These are phyloP conservation scores for Aegilops tauschii DNA, from an alignment of 176 grass and related monocot species.

Conservation along the genomic window DNA sequence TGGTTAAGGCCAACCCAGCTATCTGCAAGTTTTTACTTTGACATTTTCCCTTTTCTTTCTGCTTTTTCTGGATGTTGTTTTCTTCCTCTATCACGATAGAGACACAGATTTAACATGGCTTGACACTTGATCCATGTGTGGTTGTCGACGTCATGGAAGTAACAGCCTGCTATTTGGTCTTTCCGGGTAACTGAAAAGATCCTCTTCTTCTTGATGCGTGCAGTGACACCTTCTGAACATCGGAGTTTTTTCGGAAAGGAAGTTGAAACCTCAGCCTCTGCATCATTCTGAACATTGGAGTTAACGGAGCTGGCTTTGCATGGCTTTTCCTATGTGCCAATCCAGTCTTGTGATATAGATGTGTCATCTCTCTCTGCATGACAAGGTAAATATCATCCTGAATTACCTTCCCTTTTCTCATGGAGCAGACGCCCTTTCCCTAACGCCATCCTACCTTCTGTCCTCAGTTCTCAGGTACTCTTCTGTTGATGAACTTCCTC, in stretches of 20 bases:
- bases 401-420: background rate
- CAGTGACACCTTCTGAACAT: constrained; percentile 16
- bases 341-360: constrained; percentile 36
- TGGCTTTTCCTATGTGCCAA: constrained; percentile 31
- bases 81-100: background rate
- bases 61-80: background rate
- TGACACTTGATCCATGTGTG: constrained; percentile 8
- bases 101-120: constrained; percentile 5
- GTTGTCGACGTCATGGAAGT: background rate
- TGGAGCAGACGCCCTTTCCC: background rate
- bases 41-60: background rate
- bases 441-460: background rate
- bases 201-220: background rate
- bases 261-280: too few species aligned
- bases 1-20: background rate
- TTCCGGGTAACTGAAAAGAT: constrained; percentile 3
- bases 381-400: constrained; percentile 12
- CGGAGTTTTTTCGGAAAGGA: background rate
- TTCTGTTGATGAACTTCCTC: constrained; percentile 63
- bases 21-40: background rate
- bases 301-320: constrained; percentile 13
- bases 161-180: background rate
- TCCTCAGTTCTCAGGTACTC: constrained; percentile 54
- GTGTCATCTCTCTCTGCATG: constrained; percentile 39
- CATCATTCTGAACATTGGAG: constrained; percentile 1